Evolutionary conservation across 169 alveolate genomes (phyloP).

Genomic region (Perkinsus olseni): DNA sequence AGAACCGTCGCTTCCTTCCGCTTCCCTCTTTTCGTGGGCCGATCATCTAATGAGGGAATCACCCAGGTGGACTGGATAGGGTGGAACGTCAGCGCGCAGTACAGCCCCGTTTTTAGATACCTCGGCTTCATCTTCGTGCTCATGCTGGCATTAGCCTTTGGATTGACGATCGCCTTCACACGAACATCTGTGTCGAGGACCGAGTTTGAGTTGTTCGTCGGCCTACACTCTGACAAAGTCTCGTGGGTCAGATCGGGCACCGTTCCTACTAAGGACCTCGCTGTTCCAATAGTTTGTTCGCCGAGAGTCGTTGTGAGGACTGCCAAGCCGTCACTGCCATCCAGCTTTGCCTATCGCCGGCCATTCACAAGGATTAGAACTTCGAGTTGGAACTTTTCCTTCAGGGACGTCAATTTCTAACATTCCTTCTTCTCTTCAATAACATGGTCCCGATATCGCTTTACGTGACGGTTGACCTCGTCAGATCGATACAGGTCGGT

Average conservation of each 20-base stretch:
- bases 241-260: background rate
- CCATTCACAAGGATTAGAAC: too few species aligned
- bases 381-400: too few species aligned
- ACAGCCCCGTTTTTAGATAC: too few species aligned
- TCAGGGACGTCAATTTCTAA: background rate
- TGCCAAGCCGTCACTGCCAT: too few species aligned
- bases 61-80: too few species aligned
- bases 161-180: conserved; percentile 10
- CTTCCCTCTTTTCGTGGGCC: too few species aligned
- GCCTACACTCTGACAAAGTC: background rate
- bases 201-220: conserved; percentile 10
- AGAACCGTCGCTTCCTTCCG: too few species aligned
- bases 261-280: background rate
- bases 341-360: too few species aligned
- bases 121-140: conserved; percentile 33
- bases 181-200: background rate
- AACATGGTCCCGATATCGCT: background rate
- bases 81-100: too few species aligned
- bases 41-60: too few species aligned
- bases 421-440: conserved; percentile 4
- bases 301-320: too few species aligned
- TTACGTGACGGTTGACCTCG: background rate
- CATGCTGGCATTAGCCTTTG: conserved; percentile 1
- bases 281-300: too few species aligned
- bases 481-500: background rate